Base-by-base conservation (phyloP, 352 stramenopile species). In the Globisporangium parvum region DNA sequence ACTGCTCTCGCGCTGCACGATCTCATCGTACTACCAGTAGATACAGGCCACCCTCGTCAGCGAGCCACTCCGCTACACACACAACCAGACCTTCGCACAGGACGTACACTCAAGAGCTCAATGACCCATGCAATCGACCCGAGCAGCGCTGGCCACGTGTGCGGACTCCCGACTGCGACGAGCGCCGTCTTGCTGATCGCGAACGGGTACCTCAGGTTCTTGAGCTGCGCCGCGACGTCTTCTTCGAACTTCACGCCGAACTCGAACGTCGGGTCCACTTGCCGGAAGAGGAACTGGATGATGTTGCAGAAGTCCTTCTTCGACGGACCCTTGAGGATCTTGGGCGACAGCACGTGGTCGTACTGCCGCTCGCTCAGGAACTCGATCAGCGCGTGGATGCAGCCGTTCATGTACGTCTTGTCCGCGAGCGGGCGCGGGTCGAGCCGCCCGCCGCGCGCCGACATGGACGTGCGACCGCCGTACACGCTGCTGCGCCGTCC, bases 231-330 rank as follows among this genome's bases (percentile, higher is more conserved):
- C 14, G 75, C 77, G 28, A 94, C 71, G 50, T 92, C 82, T 37
- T 91, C 78, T 69, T 94, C 84, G 17, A 90, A 79, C 57, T 91
- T 90, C 53, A 68, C 40, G 10, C 73, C 71, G 52, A 91, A 89
- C 56, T 83, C 71, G 53, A 92, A 93, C 47, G 77, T 97, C n/a
- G 88, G 79, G 66, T 99, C 96, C 21, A 99, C 66, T 49, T 94
- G 75, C 12, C 90, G 78, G 55, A 99, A 96, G 31, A 99, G 70
- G 62, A 99, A 99, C 21, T 90, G 84, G 53, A 99, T 82, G 57
- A 99, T 98, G 63, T 98, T 94, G 59, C 83, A 85, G 65, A 99
- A 99, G 64, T 99, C 97, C 59, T 98, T 98, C 41, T 95, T 96
- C 17, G 93, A 98, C 5, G 96, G 96, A 3, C 89, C 80, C 18